These are phyloP conservation scores for Purshia tridentata DNA, from an alignment of 306 rosid species.

Conservation along the genomic window DNA sequence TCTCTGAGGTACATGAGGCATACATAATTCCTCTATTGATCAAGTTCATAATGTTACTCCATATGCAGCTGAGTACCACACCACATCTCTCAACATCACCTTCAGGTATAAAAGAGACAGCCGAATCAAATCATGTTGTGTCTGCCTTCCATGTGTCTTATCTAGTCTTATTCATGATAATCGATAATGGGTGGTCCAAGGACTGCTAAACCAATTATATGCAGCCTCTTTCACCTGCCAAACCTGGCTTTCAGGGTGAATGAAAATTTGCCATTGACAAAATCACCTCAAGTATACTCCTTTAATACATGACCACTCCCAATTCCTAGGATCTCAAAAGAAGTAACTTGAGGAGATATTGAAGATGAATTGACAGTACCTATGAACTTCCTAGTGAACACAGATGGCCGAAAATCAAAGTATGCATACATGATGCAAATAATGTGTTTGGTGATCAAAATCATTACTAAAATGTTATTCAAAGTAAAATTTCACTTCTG, in stretches of 20 bases:
- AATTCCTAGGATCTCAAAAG: neutral
- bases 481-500: neutral
- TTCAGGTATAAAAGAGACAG: constrained; percentile 5
- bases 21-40: too few relatives aligned
- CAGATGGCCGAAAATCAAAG: neutral
- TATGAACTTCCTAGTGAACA: neutral
- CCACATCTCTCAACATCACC: constrained; percentile 16
- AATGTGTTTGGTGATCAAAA: neutral
- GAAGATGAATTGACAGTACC: neutral
- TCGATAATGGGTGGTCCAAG: constrained; percentile 11
- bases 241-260: neutral
- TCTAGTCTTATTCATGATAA: neutral
- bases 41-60: neutral
- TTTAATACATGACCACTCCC: neutral
- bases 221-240: neutral
- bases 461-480: neutral
- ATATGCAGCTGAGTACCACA: constrained; percentile 1
- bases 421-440: neutral
- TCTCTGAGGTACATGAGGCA: too few relatives aligned
- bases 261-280: neutral
- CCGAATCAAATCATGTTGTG: constrained; percentile 14
- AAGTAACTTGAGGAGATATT: neutral
- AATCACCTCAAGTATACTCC: constrained; percentile 9
- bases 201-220: neutral
- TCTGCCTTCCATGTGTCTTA: constrained; percentile 41